Evolutionary conservation across 768 basidiomycete genomes (phyloP).

Genomic region (Lactarius vividus): DNA sequence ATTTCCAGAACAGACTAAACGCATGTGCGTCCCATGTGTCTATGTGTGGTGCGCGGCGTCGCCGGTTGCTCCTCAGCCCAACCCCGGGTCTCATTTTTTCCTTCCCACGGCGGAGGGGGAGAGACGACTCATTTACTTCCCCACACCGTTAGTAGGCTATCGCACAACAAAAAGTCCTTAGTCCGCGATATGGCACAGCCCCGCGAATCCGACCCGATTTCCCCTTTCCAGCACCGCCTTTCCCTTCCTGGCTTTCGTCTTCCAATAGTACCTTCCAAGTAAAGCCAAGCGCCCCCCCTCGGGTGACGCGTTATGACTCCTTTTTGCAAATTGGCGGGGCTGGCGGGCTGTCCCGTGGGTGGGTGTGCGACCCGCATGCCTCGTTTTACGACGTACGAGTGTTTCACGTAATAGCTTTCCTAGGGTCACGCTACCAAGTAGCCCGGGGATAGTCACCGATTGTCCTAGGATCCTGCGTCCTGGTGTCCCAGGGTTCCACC

Average conservation of each 20-base stretch:
- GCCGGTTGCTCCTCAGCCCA: not conserved
- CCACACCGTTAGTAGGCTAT: not conserved
- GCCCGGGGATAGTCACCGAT: not conserved
- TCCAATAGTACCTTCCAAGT: not conserved
- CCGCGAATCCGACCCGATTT: not conserved
- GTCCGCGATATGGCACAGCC: not conserved
- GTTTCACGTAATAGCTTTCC: conserved; percentile 1
- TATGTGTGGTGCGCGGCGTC: not conserved
- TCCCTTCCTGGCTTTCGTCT: not conserved
- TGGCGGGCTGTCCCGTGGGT: not conserved
- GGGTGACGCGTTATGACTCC: conserved; percentile 21
- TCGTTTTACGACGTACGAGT: not conserved
- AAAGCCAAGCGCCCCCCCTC: not conserved
- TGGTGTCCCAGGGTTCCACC: not conserved
- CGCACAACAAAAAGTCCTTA: not conserved
- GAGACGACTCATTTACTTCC: not conserved
- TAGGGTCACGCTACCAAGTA: not conserved
- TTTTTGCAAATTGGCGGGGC: not conserved
- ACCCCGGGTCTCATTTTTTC: not conserved
- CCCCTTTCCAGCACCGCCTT: not conserved
- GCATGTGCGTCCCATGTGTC: conserved; percentile 15
- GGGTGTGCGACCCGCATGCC: conserved; percentile 2
- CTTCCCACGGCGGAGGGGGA: not conserved
- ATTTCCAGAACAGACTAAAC: not conserved
- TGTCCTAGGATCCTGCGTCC: conserved; percentile 13